A percentile compares a stretch with the other conserved stretches of the same genome.
These are phyloP conservation scores for Phaeotremella fagi DNA, from an alignment of 768 basidiomycete species.

Conservation along the genomic window DNA sequence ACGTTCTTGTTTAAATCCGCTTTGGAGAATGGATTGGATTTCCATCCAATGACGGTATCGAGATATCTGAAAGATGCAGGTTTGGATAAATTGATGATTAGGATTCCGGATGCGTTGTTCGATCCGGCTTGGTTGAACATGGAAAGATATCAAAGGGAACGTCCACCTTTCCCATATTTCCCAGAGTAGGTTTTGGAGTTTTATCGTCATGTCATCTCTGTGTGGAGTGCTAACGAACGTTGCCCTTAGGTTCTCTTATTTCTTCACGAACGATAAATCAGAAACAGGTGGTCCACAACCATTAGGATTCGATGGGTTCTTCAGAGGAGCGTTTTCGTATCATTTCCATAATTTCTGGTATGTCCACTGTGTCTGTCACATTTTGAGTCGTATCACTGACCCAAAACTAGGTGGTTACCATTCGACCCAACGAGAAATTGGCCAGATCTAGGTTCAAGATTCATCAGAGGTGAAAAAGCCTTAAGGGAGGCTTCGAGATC, in stretches of 20 bases:
- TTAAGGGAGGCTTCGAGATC: constrained; percentile 53
- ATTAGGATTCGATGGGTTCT: constrained; percentile 91
- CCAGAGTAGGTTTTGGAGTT: constrained; percentile 58
- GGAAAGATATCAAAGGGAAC: constrained; percentile 81
- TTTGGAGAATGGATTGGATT: constrained; percentile 82
- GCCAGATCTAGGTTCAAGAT: constrained; percentile 83
- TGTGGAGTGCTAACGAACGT: constrained; percentile 6
- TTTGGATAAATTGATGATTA: constrained; percentile 73
- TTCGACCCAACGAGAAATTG: constrained; percentile 91
- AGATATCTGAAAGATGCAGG: constrained; percentile 84
- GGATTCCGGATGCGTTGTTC: constrained; percentile 90
- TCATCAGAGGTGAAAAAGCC: constrained; percentile 66
- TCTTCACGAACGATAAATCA: constrained; percentile 49
- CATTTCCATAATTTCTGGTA: constrained; percentile 68
- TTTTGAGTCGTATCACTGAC: not conserved
- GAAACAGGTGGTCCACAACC: constrained; percentile 77
- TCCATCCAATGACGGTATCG: constrained; percentile 94
- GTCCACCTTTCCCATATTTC: constrained; percentile 93
- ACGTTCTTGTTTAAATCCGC: constrained; percentile 92
- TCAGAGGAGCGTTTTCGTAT: constrained; percentile 86
- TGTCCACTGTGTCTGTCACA: constrained; percentile 3
- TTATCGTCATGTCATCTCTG: not conserved
- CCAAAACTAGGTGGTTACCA: constrained; percentile 77
- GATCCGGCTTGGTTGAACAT: constrained; percentile 96
- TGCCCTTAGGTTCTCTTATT: constrained; percentile 64